These are phyloP conservation scores for Orbilia blumenaviensis DNA, from an alignment of 2,329 filamentous ascomycete species.

Conservation along the genomic window DNA sequence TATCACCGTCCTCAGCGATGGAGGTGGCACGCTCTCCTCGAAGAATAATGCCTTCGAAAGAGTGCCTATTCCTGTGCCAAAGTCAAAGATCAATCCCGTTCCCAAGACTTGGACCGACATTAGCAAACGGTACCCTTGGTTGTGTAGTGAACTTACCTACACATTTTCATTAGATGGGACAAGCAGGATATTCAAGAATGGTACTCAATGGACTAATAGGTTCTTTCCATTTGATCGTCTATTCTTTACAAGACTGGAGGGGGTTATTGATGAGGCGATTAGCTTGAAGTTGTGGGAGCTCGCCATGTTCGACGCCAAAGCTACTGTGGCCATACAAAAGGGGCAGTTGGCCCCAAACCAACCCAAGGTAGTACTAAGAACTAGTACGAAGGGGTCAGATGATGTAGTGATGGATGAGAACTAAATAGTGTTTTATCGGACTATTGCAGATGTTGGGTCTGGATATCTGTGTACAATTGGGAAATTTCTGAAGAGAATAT, in stretches of 20 bases:
- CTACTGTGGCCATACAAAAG: not conserved
- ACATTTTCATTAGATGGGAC: not conserved
- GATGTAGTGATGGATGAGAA: not conserved
- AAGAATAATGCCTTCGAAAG: not conserved
- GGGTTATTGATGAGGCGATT: not conserved
- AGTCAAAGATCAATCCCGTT: not conserved
- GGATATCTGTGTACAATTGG: too few species aligned
- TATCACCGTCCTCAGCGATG: not conserved
- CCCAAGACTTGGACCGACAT: not conserved
- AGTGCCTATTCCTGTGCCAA: not conserved
- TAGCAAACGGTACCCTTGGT: slow-evolving; percentile 10
- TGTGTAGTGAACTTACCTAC: not conserved
- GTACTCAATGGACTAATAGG: not conserved
- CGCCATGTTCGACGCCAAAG: not conserved
- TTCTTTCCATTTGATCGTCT: slow-evolving; percentile 11
- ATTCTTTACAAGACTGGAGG: slow-evolving; percentile 15
- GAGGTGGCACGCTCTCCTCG: not conserved
- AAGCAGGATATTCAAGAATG: slow-evolving; percentile 1
- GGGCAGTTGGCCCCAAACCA: not conserved
- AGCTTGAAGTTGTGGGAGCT: not conserved
- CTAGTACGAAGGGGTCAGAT: too few species aligned
- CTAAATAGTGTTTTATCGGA: too few species aligned
- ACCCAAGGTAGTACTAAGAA: too few species aligned
- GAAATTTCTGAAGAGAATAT: too few species aligned
- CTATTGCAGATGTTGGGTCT: too few species aligned